Evolutionary conservation across 352 stramenopile species (phyloP), one percentile per base, ranked within the genome.

Genomic region (Globisporangium emineosum): DNA sequence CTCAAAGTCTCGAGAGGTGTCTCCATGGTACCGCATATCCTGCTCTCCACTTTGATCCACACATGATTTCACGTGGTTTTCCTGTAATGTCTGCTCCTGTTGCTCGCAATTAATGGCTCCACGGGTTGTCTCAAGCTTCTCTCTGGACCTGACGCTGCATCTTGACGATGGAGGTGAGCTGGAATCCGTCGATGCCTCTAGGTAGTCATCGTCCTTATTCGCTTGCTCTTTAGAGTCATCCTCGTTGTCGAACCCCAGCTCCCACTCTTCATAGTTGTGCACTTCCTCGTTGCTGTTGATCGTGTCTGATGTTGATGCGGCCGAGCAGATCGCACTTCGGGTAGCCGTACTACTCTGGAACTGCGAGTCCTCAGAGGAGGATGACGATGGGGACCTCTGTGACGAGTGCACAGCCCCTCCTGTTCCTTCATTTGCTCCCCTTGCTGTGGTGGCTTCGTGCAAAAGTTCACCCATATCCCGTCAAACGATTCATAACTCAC

Each of bases 221-320:
- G 37, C 35, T 3, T 27, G 5, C 7, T 0, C 10, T 32, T 53
- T 50, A 7, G 17, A 25, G 25, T 12, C 32, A 53, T 19, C 51
- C 7, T 42, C 60, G 6, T 25, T 21, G 5, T 66, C 53, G 40
- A 50, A 60, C 35, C 43, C 37, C 55, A 79, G 64, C 12, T 78
- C 69, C 69, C 73, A 83, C 17, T 84, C 76, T 9, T 82, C 67
- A 32, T 67, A 81, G 37, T 60, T 64, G 21, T 68, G 71, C 1
- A 77, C 66, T 32, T 78, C 68, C 19, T 83, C 77, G 35, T 53
- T 69, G 53, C 70, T 83, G 58, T 55, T 62, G 57, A 81, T 83
- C 25, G 75, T 78, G 5, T 82, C 76, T 6, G 70, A 62, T n/a
- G 47, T 67, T 7, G 73, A 81, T 15, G 32, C 63, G 32, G 76